These are phyloP conservation scores for Striga hermonthica DNA, from an alignment of 305 asterid genomes.

Conservation along the genomic window DNA sequence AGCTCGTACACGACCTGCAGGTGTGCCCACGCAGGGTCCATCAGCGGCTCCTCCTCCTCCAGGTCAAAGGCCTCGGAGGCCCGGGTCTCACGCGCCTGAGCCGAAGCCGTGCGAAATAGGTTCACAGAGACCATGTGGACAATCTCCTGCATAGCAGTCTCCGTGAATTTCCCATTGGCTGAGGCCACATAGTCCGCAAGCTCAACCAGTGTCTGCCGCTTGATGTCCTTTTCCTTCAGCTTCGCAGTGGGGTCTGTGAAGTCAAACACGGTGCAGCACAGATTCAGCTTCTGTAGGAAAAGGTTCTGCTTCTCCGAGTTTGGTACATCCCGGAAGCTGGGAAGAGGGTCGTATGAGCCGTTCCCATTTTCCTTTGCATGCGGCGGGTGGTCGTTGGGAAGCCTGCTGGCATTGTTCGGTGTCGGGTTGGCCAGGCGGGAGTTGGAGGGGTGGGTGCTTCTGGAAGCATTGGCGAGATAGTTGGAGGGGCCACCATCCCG, in stretches of 20 bases:
- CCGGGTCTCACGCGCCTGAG: constrained; percentile 82
- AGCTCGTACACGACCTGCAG: constrained; percentile 85
- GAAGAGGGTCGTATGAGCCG: constrained; percentile 62
- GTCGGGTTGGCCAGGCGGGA: constrained; percentile 47
- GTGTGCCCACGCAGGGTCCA: constrained; percentile 96
- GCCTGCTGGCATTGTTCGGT: too few relatives aligned
- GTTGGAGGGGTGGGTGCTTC: constrained; percentile 42
- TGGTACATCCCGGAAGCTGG: constrained; percentile 80
- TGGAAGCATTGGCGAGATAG: constrained; percentile 53
- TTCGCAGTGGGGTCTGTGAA: constrained; percentile 75
- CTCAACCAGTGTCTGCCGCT: constrained; percentile 79
- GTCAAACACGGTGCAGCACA: constrained; percentile 74
- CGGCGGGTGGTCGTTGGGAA: constrained; percentile 30
- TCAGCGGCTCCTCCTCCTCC: constrained; percentile 88
- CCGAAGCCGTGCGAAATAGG: constrained; percentile 64
- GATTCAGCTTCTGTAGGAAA: constrained; percentile 63
- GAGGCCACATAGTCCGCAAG: constrained; percentile 76
- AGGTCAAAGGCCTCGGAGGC: constrained; percentile 64
- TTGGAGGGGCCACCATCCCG: constrained; percentile 80
- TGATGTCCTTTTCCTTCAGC: constrained; percentile 84
- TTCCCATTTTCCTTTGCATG: constrained; percentile 52
- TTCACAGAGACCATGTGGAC: constrained; percentile 66
- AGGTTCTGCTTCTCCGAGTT: constrained; percentile 75
- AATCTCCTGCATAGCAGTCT: constrained; percentile 73
- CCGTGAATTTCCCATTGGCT: constrained; percentile 70